These are phyloP conservation scores for Neurospora hispaniola DNA, from an alignment of 495 filamentous ascomycete species.

Conservation along the genomic window DNA sequence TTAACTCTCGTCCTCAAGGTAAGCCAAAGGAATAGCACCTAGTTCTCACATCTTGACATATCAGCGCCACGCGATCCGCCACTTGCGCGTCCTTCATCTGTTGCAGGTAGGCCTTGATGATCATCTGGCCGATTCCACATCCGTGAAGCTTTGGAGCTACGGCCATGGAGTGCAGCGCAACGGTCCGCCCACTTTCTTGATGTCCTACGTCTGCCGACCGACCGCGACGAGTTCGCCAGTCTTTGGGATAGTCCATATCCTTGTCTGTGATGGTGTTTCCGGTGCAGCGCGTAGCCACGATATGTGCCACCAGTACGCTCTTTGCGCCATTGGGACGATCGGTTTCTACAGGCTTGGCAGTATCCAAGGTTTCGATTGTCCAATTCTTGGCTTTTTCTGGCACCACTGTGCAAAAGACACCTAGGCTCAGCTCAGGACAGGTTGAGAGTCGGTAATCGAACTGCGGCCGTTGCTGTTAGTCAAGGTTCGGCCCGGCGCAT, in stretches of 20 bases:
- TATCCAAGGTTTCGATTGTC: slow-evolving; percentile 37
- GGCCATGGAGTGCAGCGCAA: slow-evolving; percentile 74
- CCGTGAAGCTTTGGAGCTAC: slow-evolving; percentile 67
- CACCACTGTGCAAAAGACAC: slow-evolving; percentile 60
- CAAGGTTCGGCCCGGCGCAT: neutral
- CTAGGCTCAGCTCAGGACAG: slow-evolving; percentile 71
- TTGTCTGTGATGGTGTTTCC: slow-evolving; percentile 55
- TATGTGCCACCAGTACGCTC: slow-evolving; percentile 66
- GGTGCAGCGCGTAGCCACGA: slow-evolving; percentile 62
- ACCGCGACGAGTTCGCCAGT: slow-evolving; percentile 42
- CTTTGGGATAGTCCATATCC: slow-evolving; percentile 61
- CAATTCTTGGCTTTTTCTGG: slow-evolving; percentile 33
- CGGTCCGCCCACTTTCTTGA: slow-evolving; percentile 58
- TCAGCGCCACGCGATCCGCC: slow-evolving; percentile 62
- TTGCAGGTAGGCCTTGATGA: slow-evolving; percentile 68
- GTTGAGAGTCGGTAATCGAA: slow-evolving; percentile 69
- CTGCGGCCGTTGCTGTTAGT: slow-evolving; percentile 31
- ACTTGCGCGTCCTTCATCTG: slow-evolving; percentile 49
- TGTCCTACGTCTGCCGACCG: slow-evolving; percentile 39
- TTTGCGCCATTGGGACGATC: slow-evolving; percentile 37
- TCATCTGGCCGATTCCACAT: slow-evolving; percentile 60
- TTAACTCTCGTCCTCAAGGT: slow-evolving; percentile 5
- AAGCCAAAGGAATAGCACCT: neutral
- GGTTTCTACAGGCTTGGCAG: slow-evolving; percentile 37
- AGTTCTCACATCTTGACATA: slow-evolving; percentile 55